Percentiles rank a stretch among this genome's conserved stretches.
These are phyloP conservation scores for Xanthoconium purpureum DNA, from an alignment of 768 basidiomycete species.

Conservation along the genomic window DNA sequence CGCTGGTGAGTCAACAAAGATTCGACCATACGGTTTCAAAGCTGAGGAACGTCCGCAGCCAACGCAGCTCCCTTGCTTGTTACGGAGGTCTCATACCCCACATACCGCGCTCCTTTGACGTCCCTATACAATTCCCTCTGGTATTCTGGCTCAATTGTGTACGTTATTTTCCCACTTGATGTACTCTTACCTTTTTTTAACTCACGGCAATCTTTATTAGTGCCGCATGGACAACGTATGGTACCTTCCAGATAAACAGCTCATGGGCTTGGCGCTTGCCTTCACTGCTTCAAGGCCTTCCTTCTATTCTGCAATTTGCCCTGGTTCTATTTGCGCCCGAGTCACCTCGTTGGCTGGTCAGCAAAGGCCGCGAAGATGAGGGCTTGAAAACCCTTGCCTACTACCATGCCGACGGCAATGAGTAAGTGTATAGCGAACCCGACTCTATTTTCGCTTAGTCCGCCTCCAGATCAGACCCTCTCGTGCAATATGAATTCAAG, in stretches of 20 bases:
- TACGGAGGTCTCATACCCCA: slow-evolving; percentile 82
- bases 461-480: slow-evolving; percentile 49
- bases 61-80: slow-evolving; percentile 82
- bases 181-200: neutral
- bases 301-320: slow-evolving; percentile 62
- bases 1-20: slow-evolving; percentile 41
- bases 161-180: slow-evolving; percentile 22
- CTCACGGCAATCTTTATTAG: slow-evolving; percentile 25
- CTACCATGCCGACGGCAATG: slow-evolving; percentile 79
- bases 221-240: slow-evolving; percentile 84
- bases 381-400: slow-evolving; percentile 72
- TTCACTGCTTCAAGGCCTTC: slow-evolving; percentile 66
- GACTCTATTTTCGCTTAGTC: neutral
- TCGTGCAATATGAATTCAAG: slow-evolving; percentile 70
- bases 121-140: slow-evolving; percentile 82
- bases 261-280: slow-evolving; percentile 86
- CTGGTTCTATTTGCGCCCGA: slow-evolving; percentile 75
- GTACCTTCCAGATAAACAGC: slow-evolving; percentile 64
- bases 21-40: neutral
- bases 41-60: slow-evolving; percentile 32
- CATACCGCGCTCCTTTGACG: slow-evolving; percentile 76
- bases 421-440: slow-evolving; percentile 32
- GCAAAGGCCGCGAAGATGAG: slow-evolving; percentile 66
- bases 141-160: slow-evolving; percentile 82
- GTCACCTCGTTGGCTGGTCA: slow-evolving; percentile 80